phyloP scores from a whole-genome alignment of 2,329 filamentous ascomycete species.

The Aspergillus sergii region DNA sequence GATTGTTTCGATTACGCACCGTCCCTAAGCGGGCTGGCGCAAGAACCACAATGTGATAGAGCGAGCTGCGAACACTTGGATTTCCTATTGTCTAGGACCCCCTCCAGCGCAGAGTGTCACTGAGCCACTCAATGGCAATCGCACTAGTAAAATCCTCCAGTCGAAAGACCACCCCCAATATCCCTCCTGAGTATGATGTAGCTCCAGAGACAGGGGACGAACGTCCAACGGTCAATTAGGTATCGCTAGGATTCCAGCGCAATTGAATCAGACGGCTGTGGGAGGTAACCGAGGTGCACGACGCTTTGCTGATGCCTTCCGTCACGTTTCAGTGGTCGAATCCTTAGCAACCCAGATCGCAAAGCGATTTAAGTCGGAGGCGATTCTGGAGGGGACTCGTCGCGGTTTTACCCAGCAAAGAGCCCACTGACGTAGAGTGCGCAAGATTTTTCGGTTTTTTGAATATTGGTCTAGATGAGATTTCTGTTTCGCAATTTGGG shows the following conservation, averaged over 20 bases:
- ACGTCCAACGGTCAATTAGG: background rate
- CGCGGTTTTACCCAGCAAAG: constrained; percentile 14
- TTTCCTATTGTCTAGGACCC: too few relatives aligned
- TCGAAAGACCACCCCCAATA: constrained; percentile 6
- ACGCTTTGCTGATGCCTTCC: background rate
- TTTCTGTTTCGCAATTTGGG: background rate
- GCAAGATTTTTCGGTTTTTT: background rate
- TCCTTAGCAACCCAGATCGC: background rate
- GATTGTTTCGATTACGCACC: background rate
- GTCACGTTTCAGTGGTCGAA: constrained; percentile 11
- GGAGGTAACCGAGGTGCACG: background rate
- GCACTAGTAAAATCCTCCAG: background rate
- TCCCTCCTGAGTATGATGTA: constrained; percentile 11
- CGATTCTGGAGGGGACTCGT: constrained; percentile 9
- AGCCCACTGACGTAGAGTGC: background rate
- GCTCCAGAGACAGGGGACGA: background rate
- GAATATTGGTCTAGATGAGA: background rate
- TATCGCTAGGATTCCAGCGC: background rate
- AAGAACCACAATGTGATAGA: background rate
- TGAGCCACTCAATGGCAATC: background rate
- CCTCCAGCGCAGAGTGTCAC: background rate
- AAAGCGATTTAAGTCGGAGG: constrained; percentile 1
- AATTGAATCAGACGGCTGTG: background rate
- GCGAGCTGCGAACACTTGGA: background rate
- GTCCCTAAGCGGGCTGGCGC: background rate